phyloP scores from a whole-genome alignment of 805 yeast genomes.

The Saccharomycopsis microspora region DNA sequence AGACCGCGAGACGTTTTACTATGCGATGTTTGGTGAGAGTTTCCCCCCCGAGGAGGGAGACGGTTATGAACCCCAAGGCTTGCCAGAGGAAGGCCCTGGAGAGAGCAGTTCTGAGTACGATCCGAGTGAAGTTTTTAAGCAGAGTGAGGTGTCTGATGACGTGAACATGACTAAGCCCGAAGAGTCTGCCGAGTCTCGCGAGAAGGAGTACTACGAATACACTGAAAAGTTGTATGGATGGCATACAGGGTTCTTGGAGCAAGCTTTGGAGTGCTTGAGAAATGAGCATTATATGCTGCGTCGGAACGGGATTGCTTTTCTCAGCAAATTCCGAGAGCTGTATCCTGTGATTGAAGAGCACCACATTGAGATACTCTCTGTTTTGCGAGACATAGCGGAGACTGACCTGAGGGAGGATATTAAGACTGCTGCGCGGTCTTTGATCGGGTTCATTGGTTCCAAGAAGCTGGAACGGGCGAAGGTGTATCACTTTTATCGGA shows the following conservation, averaged over 20 bases:
- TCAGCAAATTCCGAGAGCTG: slow-evolving; percentile 50
- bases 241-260: slow-evolving; percentile 39
- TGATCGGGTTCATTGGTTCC: slow-evolving; percentile 53
- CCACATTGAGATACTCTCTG: slow-evolving; percentile 37
- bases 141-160: background rate
- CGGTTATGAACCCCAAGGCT: background rate
- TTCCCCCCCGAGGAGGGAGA: background rate
- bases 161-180: slow-evolving; percentile 17
- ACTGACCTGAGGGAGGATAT: slow-evolving; percentile 70
- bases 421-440: slow-evolving; percentile 63
- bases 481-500: slow-evolving; percentile 44
- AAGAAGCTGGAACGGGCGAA: slow-evolving; percentile 39
- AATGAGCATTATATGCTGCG: slow-evolving; percentile 63
- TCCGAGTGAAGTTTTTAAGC: background rate
- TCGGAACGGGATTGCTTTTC: slow-evolving; percentile 66
- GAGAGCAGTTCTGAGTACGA: background rate
- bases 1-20: slow-evolving; percentile 15
- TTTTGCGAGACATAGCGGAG: slow-evolving; percentile 35
- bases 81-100: slow-evolving; percentile 8
- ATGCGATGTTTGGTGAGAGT: slow-evolving; percentile 16
- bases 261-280: slow-evolving; percentile 31
- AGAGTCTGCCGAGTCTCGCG: slow-evolving; percentile 15
- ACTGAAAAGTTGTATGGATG: slow-evolving; percentile 32
- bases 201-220: slow-evolving; percentile 2
- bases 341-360: slow-evolving; percentile 65